A percentile compares a stretch with the other conserved stretches of the same genome.
These are phyloP conservation scores for Pseudopyrenochaeta lycopersici DNA, from an alignment of 2,329 filamentous ascomycete genomes.

Conservation along the genomic window DNA sequence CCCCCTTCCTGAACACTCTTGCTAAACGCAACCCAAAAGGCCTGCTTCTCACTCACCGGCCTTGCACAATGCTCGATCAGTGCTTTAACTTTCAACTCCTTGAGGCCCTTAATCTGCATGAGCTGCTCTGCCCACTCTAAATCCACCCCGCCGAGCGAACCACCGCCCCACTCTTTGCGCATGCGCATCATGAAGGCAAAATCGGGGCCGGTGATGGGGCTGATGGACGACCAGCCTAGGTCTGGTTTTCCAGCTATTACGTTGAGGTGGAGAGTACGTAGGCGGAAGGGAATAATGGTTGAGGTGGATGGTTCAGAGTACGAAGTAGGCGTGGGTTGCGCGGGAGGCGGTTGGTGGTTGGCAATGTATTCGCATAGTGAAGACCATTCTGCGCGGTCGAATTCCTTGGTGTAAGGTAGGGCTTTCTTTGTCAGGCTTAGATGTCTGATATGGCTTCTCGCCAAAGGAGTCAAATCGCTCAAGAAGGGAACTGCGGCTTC, in stretches of 20 bases:
- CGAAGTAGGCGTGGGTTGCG: not conserved
- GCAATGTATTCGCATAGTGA: constrained; percentile 58
- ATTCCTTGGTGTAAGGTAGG: constrained; percentile 63
- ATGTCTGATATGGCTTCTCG: constrained; percentile 58
- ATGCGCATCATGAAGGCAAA: constrained; percentile 37
- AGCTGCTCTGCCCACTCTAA: constrained; percentile 68
- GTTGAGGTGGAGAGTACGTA: constrained; percentile 52
- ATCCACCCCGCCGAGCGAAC: constrained; percentile 36
- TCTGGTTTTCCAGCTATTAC: constrained; percentile 64
- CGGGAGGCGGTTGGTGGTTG: not conserved
- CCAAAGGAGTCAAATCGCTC: constrained; percentile 61
- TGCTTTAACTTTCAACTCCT: constrained; percentile 61
- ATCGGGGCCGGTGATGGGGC: constrained; percentile 26
- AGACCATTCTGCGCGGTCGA: constrained; percentile 65
- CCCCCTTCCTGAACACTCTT: constrained; percentile 64
- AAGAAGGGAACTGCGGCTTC: constrained; percentile 70
- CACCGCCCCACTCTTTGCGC: constrained; percentile 35
- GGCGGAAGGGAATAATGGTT: constrained; percentile 5
- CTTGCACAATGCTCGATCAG: constrained; percentile 64
- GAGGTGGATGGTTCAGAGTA: not conserved
- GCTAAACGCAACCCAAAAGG: constrained; percentile 68
- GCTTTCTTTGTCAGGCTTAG: constrained; percentile 66
- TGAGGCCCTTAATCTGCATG: constrained; percentile 59
- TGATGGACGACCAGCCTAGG: constrained; percentile 60
- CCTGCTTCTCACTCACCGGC: constrained; percentile 63